Conservation (phyloP, 768 basidiomycete species). For the Solioccasus polychromus region DNA sequence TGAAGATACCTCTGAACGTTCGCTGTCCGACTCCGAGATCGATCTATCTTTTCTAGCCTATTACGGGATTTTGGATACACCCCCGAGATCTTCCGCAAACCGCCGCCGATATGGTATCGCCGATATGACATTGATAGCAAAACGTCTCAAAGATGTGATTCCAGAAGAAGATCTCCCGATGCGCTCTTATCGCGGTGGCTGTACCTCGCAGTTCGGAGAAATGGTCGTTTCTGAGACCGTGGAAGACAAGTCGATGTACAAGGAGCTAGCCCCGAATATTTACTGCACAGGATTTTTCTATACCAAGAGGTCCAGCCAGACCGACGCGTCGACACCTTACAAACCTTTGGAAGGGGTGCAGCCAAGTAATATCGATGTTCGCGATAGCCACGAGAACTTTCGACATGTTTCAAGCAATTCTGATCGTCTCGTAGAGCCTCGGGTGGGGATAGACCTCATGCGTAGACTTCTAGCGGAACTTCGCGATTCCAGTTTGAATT, state of each 20-base stretch:
- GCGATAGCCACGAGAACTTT: not conserved
- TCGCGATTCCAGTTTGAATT: slow-evolving; percentile 12
- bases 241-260: not conserved
- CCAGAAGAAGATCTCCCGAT: not conserved
- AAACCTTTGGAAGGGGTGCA: no score
- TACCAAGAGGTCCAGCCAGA: not conserved
- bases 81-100: not conserved
- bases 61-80: not conserved
- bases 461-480: slow-evolving; percentile 12
- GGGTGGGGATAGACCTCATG: slow-evolving; percentile 10
- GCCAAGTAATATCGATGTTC: not conserved
- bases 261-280: not conserved
- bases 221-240: not conserved
- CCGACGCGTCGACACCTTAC: not conserved
- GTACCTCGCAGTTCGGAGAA: not conserved
- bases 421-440: not conserved
- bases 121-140: not conserved
- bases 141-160: not conserved
- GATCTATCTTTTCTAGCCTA: not conserved
- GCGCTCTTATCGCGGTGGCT: not conserved
- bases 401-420: no score
- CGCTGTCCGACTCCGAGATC: not conserved
- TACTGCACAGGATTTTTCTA: not conserved
- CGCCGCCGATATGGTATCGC: slow-evolving; percentile 12
- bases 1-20: no score